Evolutionary conservation across 2,329 filamentous ascomycete genomes (phyloP), one percentile per base, ranked within the genome.

Genomic region (Canariomyces notabilis): DNA sequence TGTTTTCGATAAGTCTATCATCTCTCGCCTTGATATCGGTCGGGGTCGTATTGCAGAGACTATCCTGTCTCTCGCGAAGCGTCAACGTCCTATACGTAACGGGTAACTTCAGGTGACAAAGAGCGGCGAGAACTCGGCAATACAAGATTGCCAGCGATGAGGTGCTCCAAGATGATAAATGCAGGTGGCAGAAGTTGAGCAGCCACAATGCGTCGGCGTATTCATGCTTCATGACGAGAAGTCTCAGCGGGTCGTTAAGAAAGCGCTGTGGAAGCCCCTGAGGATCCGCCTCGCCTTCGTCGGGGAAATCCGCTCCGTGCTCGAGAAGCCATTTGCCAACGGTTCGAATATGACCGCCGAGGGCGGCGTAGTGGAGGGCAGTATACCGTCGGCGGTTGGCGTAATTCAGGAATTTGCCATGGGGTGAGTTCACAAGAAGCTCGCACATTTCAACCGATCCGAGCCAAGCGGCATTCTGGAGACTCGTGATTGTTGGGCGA

Each of bases 171-270:
- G n/a, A 4, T 8, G 18, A 2, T n/a, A 12, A 2, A 9, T 38
- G 8, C 9, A 3, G 4, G n/a, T 33, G 35, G 19, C 19, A 38
- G n/a, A 38, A 38, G 2, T 19, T 5, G 5, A 44, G 3, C 4
- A 44, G 35, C 42, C 42, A 44, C 4, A n/a, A n/a, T 5, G 42
- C 42, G 11, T 44, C 42, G n/a, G 29, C 35, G 15, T 38, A 44
- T 11, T 19, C 32, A 35, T 32, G 32, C 9, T 38, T 26, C 42
- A 33, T 32, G 22, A 34, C 37, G 4, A 44, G 26, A 3, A 32
- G 26, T 14, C 35, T 11, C 8, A 44, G 5, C 5, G 42, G 42
- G 34, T 44, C 42, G 20, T 23, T 41, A 16, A n/a, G 14, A n/a
- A 21, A 33, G 6, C 8, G 18, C 6, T 9, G 9, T 3, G 15